These are phyloP conservation scores for Dalbergia cultrata DNA, from an alignment of 306 rosid species.

Conservation along the genomic window DNA sequence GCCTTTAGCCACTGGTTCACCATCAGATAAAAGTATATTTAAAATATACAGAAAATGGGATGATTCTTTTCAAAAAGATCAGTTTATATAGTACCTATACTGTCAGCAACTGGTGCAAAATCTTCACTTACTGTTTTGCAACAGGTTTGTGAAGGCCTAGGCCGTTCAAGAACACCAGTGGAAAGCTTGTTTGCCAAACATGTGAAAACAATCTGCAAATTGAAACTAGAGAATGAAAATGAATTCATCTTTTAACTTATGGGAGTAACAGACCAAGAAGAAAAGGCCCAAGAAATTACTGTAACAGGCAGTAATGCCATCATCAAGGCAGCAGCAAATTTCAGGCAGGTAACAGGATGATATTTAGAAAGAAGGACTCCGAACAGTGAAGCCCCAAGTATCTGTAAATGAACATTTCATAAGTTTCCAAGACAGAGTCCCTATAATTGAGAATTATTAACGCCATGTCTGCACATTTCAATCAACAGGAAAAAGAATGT, in stretches of 20 bases:
- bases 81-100: conserved; percentile 63
- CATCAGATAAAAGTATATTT: conserved; percentile 43
- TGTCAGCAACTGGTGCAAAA: conserved; percentile 51
- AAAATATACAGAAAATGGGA: background rate
- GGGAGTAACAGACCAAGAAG: conserved; percentile 47
- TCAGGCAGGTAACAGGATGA: conserved; percentile 90
- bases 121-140: conserved; percentile 58
- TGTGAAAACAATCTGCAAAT: conserved; percentile 72
- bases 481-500: conserved; percentile 19
- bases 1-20: conserved; percentile 72
- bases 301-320: conserved; percentile 79
- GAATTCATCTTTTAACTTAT: conserved; percentile 34
- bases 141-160: conserved; percentile 75
- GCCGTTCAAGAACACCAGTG: conserved; percentile 92
- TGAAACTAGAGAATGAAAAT: conserved; percentile 32
- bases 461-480: conserved; percentile 27
- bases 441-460: conserved; percentile 13
- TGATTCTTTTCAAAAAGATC: conserved; percentile 12
- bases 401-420: conserved; percentile 57
- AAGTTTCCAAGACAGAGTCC: conserved; percentile 37
- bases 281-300: conserved; percentile 58
- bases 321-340: conserved; percentile 78
- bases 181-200: conserved; percentile 89
- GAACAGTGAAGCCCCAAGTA: conserved; percentile 85
- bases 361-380: conserved; percentile 87